A percentile compares a stretch with the other conserved stretches of the same genome.
Evolutionary conservation across 2,329 filamentous ascomycete species (phyloP).

Genomic region (Microsporum canis): DNA sequence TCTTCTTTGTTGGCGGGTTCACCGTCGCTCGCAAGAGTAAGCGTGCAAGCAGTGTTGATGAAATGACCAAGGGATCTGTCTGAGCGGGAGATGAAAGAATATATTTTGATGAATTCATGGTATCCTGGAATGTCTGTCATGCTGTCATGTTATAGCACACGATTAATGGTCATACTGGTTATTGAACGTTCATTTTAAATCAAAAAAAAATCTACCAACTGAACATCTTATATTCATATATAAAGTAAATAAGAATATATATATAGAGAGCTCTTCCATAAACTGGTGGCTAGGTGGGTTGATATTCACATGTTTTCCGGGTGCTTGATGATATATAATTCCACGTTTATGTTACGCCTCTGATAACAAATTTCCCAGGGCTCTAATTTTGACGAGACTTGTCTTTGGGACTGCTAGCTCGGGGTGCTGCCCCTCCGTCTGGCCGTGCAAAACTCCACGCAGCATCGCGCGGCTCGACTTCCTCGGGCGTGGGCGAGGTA

Average conservation of each 20-base stretch:
- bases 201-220: no score
- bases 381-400: no score
- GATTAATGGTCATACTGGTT: neutral
- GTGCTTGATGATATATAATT: no score
- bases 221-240: no score
- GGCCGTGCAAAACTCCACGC: slow-evolving; percentile 6
- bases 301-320: no score
- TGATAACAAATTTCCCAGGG: no score
- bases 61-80: neutral
- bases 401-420: no score
- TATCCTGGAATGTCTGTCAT: neutral
- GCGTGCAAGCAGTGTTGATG: neutral
- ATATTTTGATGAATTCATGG: neutral
- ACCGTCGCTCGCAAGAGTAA: slow-evolving; percentile 45
- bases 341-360: no score
- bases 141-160: neutral
- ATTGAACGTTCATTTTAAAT: neutral
- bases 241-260: no score
- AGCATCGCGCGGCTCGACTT: slow-evolving; percentile 6
- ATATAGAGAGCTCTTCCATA: no score
- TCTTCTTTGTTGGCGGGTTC: slow-evolving; percentile 46
- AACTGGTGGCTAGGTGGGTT: no score
- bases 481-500: slow-evolving; percentile 4
- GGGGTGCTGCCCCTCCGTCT: neutral
- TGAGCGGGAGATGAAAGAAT: neutral